A percentile compares a stretch with the other conserved stretches of the same genome.
These are phyloP conservation scores for Symbiotaphrina buchneri DNA, from an alignment of 495 filamentous ascomycete species.

Conservation along the genomic window DNA sequence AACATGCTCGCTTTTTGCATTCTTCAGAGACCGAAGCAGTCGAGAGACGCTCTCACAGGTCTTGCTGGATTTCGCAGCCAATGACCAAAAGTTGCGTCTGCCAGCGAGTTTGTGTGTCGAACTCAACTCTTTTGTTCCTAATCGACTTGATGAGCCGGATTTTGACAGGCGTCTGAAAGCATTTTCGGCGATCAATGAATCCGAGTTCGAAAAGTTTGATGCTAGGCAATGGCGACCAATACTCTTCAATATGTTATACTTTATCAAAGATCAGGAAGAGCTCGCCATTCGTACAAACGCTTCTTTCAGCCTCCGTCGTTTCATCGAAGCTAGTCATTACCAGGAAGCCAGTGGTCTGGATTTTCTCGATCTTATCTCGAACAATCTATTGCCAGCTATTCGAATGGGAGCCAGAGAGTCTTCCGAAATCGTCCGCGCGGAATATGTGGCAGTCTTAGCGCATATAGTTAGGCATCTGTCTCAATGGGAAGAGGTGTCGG, in stretches of 20 bases:
- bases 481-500: constrained; percentile 40
- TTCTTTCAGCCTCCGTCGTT: constrained; percentile 57
- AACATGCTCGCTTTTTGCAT: constrained; percentile 57
- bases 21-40: constrained; percentile 59
- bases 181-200: constrained; percentile 48
- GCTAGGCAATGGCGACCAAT: constrained; percentile 79
- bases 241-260: constrained; percentile 75
- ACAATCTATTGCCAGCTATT: constrained; percentile 50
- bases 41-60: constrained; percentile 49
- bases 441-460: constrained; percentile 57
- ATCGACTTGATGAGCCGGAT: constrained; percentile 59
- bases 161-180: constrained; percentile 61
- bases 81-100: constrained; percentile 32
- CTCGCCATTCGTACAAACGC: constrained; percentile 70
- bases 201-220: constrained; percentile 25
- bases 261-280: constrained; percentile 70
- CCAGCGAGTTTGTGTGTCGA: constrained; percentile 51
- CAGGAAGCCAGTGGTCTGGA: constrained; percentile 15
- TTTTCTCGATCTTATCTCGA: constrained; percentile 29
- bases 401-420: constrained; percentile 47
- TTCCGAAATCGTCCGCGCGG: constrained; percentile 65
- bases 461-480: constrained; percentile 52
- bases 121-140: constrained; percentile 52
- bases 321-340: constrained; percentile 44
- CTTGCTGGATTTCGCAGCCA: constrained; percentile 39